Conservation (phyloP, 1,139 yeast genomes). For the Blastobotrys arbuscula region DNA sequence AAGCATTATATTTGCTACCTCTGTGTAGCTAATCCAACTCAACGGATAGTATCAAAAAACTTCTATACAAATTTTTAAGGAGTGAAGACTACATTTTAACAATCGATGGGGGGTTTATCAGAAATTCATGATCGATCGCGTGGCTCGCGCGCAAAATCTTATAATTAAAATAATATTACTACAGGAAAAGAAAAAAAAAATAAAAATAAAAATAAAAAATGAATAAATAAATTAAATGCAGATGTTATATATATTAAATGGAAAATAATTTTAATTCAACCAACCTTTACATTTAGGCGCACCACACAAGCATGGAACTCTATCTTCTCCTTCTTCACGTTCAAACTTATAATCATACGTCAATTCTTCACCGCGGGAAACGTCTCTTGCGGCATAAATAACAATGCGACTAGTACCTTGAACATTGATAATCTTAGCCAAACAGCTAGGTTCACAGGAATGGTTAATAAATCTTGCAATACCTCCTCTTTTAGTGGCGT, state of each 20-base stretch:
- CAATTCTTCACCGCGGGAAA: constrained; percentile 68
- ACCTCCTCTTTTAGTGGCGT: constrained; percentile 96
- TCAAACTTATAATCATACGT: constrained; percentile 96
- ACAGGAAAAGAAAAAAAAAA: background rate
- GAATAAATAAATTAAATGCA: background rate
- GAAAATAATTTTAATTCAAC: constrained; percentile 58
- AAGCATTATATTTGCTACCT: no score
- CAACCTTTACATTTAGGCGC: constrained; percentile 92
- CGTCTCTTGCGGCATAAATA: constrained; percentile 85
- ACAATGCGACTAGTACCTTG: constrained; percentile 94
- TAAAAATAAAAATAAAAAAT: background rate
- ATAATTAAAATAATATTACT: no score
- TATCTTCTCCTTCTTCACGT: constrained; percentile 84
- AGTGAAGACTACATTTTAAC: no score
- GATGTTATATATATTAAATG: no score
- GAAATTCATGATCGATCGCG: no score
- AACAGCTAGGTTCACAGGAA: constrained; percentile 95
- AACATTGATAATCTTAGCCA: constrained; percentile 92
- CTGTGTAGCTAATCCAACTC: no score
- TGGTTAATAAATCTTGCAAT: constrained; percentile 91
- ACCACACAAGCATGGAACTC: constrained; percentile 91
- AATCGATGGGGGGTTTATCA: no score
- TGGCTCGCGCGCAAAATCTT: background rate
- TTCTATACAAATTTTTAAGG: no score
- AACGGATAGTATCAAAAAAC: no score